These are phyloP conservation scores for Chaetomium globosum DNA, from an alignment of 2,329 filamentous ascomycete genomes.

Conservation along the genomic window DNA sequence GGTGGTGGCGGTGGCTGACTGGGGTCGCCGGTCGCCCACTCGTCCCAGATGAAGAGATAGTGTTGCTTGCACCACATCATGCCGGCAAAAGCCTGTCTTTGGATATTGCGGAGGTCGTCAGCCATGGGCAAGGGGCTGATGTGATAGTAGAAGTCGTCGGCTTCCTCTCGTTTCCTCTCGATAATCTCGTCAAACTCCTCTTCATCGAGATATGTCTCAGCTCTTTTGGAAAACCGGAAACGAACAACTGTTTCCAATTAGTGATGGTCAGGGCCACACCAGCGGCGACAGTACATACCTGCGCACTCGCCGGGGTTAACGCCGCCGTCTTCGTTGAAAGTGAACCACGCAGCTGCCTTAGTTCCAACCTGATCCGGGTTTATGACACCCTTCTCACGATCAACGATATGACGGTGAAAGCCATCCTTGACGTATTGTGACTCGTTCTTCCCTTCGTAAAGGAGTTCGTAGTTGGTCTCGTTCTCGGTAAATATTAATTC, in stretches of 20 bases:
- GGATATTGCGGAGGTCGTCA: conserved; percentile 91
- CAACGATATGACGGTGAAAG: conserved; percentile 85
- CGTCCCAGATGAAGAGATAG: conserved; percentile 96
- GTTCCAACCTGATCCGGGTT: conserved; percentile 82
- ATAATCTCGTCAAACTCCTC: conserved; percentile 90
- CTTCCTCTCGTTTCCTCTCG: conserved; percentile 82
- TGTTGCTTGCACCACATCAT: conserved; percentile 99
- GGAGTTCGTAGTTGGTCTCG: conserved; percentile 79
- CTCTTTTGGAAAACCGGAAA: conserved; percentile 79
- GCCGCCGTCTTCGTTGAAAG: conserved; percentile 86
- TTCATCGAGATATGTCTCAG: conserved; percentile 82
- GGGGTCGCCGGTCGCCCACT: conserved; percentile 95
- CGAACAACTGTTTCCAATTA: conserved; percentile 68
- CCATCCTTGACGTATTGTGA: conserved; percentile 91
- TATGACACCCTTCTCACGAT: conserved; percentile 75
- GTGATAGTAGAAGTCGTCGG: conserved; percentile 93
- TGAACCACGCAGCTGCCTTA: conserved; percentile 88
- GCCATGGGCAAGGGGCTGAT: conserved; percentile 92
- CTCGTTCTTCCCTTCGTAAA: conserved; percentile 79
- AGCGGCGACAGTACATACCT: no score
- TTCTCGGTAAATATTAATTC: conserved; percentile 92
- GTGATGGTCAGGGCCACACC: neutral
- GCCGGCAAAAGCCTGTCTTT: conserved; percentile 88
- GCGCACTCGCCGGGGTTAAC: conserved; percentile 90
- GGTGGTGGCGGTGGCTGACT: conserved; percentile 82